These are phyloP conservation scores for Funneliformis geosporum DNA, from an alignment of 192 early-diverging fungal genomes.

Conservation along the genomic window DNA sequence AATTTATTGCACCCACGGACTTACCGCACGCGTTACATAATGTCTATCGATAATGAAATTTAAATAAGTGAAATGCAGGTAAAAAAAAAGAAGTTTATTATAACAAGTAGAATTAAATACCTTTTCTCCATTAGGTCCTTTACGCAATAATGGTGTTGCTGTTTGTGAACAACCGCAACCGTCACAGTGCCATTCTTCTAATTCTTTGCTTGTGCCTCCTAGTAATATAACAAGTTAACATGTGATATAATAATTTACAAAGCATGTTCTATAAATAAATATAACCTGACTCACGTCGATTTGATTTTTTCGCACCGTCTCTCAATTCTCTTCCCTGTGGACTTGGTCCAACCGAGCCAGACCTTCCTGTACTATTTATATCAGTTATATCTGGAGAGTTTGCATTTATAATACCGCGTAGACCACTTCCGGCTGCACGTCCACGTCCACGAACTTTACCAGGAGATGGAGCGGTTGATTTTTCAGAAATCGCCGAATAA, in stretches of 20 bases:
- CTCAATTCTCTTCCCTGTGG: background rate
- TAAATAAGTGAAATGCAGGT: background rate
- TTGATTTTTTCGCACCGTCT: constrained; percentile 1
- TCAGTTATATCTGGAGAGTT: constrained; percentile 1
- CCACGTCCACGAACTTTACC: constrained; percentile 38
- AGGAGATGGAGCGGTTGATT: constrained; percentile 6
- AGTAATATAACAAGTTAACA: no score
- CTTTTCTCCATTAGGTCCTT: constrained; percentile 26
- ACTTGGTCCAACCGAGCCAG: constrained; percentile 14
- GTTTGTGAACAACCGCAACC: constrained; percentile 18
- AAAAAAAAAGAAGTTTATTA: no score
- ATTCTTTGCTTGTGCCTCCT: constrained; percentile 3
- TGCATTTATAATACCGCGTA: background rate
- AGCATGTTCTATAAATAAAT: background rate
- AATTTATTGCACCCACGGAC: constrained; percentile 16
- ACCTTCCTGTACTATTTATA: constrained; percentile 1
- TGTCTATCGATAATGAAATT: background rate
- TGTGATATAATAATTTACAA: no score
- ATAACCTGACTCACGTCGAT: constrained; percentile 15
- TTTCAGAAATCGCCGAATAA: constrained; percentile 32
- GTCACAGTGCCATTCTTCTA: constrained; percentile 26
- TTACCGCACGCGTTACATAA: constrained; percentile 31
- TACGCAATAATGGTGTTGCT: constrained; percentile 3
- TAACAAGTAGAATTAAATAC: background rate
- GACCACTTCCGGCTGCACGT: constrained; percentile 27